phyloP scores from a whole-genome alignment of 306 rosid species.

The Leucaena leucocephala region DNA sequence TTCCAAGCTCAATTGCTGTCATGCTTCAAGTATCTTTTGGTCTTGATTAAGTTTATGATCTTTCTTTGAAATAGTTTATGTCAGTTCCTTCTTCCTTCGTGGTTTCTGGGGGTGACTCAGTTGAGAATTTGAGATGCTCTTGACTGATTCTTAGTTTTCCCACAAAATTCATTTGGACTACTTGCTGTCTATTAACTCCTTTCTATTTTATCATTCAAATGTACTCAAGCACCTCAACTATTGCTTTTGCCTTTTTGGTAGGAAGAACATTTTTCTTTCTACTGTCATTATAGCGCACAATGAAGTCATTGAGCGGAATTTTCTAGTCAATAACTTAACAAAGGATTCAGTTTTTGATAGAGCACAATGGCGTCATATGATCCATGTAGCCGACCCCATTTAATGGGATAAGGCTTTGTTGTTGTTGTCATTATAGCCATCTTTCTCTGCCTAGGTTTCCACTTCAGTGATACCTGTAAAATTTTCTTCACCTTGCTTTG shows the following conservation, averaged over 20 bases:
- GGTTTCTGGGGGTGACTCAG: neutral
- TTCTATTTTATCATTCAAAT: neutral
- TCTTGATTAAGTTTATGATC: constrained; percentile 13
- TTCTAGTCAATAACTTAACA: too few species aligned
- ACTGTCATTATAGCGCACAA: neutral
- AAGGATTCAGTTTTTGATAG: too few species aligned
- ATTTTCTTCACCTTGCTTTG: neutral
- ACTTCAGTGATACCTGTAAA: neutral
- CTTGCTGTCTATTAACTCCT: neutral
- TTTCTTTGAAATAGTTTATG: neutral
- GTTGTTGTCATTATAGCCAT: neutral
- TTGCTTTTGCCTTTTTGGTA: neutral
- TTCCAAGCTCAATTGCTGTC: neutral
- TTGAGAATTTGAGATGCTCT: constrained; percentile 17
- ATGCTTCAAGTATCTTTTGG: neutral
- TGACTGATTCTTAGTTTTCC: constrained; percentile 3
- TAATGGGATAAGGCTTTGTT: too few species aligned
- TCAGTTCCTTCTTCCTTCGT: neutral
- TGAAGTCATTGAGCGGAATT: too few species aligned
- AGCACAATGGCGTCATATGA: too few species aligned
- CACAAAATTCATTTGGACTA: neutral
- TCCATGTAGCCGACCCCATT: too few species aligned
- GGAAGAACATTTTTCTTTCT: constrained; percentile 3
- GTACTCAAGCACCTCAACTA: neutral
- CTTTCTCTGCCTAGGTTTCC: neutral